A percentile compares a stretch with the other conserved stretches of the same genome.
These are phyloP conservation scores for Suillus discolor DNA, from an alignment of 768 basidiomycete genomes.

Conservation along the genomic window DNA sequence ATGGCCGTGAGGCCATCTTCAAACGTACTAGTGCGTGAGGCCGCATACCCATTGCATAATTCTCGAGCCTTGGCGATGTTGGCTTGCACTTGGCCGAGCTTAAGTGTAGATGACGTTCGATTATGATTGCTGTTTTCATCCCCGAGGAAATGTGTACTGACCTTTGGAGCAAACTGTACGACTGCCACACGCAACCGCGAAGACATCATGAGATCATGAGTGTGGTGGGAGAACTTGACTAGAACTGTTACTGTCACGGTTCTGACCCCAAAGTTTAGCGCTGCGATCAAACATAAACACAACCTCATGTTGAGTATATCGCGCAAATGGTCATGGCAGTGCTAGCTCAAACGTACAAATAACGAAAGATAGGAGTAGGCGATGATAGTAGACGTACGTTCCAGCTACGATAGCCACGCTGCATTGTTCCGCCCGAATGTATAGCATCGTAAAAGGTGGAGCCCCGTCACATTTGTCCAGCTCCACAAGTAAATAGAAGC, in stretches of 20 bases:
- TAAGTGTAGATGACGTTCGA: slow-evolving; percentile 4
- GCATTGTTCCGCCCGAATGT: too few species aligned
- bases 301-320: neutral
- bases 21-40: neutral
- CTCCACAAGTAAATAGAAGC: too few species aligned
- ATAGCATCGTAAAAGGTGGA: too few species aligned
- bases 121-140: neutral
- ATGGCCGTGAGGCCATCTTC: slow-evolving; percentile 1
- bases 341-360: neutral
- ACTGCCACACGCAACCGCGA: slow-evolving; percentile 42
- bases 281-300: neutral
- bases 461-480: too few species aligned
- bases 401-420: too few species aligned
- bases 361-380: neutral
- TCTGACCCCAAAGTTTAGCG: neutral
- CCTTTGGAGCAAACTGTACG: slow-evolving; percentile 58
- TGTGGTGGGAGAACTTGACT: neutral
- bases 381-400: neutral
- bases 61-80: slow-evolving; percentile 67
- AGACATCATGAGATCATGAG: slow-evolving; percentile 16
- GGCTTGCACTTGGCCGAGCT: slow-evolving; percentile 74
- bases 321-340: neutral
- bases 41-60: slow-evolving; percentile 60
- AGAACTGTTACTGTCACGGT: neutral
- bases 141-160: slow-evolving; percentile 21